phyloP scores from a whole-genome alignment of 768 basidiomycete genomes.

The Ramaria rubella region DNA sequence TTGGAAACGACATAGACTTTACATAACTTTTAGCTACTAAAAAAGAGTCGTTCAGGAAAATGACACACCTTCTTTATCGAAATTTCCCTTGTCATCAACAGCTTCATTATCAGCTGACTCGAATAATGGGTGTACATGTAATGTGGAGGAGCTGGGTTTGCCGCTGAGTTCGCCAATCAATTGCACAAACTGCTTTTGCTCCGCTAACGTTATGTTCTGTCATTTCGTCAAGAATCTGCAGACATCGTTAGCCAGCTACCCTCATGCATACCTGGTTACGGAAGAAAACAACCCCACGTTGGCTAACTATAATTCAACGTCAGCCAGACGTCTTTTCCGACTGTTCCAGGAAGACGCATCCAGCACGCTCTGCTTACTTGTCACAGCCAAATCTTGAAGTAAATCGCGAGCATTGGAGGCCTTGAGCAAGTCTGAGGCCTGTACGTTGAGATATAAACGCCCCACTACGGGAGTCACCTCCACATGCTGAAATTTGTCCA shows the following conservation, averaged over 20 bases:
- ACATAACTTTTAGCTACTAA: neutral
- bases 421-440: neutral
- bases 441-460: slow-evolving; percentile 3
- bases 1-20: slow-evolving; percentile 4
- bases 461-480: slow-evolving; percentile 5
- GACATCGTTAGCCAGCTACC: neutral
- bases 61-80: slow-evolving; percentile 1
- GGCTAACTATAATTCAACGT: slow-evolving; percentile 20
- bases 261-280: slow-evolving; percentile 17
- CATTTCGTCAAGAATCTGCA: neutral
- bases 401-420: slow-evolving; percentile 9
- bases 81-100: slow-evolving; percentile 4
- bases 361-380: slow-evolving; percentile 13
- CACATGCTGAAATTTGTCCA: neutral
- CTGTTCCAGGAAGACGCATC: neutral
- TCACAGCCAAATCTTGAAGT: slow-evolving; percentile 14
- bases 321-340: neutral
- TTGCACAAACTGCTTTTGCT: slow-evolving; percentile 21
- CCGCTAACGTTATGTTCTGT: slow-evolving; percentile 19
- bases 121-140: slow-evolving; percentile 26
- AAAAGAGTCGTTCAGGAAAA: neutral
- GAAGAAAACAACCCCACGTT: slow-evolving; percentile 31
- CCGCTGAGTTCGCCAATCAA: slow-evolving; percentile 22
- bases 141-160: slow-evolving; percentile 20
- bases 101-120: slow-evolving; percentile 22